Evolutionary conservation across 805 yeast genomes (phyloP), one percentile per base, ranked within the genome.

Genomic region (Vanderwaltozyma verrucispora): DNA sequence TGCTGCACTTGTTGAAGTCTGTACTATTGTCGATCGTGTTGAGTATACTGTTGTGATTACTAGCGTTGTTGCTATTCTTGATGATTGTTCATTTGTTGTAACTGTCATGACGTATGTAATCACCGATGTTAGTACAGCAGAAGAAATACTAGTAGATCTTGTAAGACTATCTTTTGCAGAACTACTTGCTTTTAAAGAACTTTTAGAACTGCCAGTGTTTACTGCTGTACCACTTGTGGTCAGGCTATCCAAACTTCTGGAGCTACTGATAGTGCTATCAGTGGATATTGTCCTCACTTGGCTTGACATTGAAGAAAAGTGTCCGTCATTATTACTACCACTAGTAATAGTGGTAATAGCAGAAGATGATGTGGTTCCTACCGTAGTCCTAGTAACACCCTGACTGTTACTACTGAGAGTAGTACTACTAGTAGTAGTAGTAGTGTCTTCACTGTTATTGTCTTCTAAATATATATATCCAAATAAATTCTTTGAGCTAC

Each of bases 401-500:
- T n/a, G n/a, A n/a, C n/a, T n/a, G n/a, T n/a, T n/a, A n/a, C n/a
- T n/a, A n/a, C n/a, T n/a, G n/a, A n/a, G n/a, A n/a, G n/a, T n/a
- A n/a, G n/a, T n/a, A n/a, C n/a, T n/a, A 24, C 5, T 6, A 17
- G 23, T 29, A 10, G 14, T 9, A 18, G 35, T 5, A 23, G 35
- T 11, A 16, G 31, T 19, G 17, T 12, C 5, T 10, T 14, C 27
- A 21, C 4, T 21, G 8, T n/a, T 20, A 15, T 46, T 21, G 8
- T n/a, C n/a, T 8, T 46, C 51, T 34, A 54, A 34, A 16, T 40
- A 36, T 16, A 54, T 36, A 33, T 53, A 54, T 17, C 56, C 56
- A 37, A 43, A 55, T 14, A 47, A 40, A 4, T n/a, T n/a, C 40
- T 42, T 11, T 39, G 19, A 6, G 38, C 41, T 14, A 32, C 43